Evolutionary conservation across 805 yeast genomes (phyloP).

Genomic region (Ogataea ramenticola): DNA sequence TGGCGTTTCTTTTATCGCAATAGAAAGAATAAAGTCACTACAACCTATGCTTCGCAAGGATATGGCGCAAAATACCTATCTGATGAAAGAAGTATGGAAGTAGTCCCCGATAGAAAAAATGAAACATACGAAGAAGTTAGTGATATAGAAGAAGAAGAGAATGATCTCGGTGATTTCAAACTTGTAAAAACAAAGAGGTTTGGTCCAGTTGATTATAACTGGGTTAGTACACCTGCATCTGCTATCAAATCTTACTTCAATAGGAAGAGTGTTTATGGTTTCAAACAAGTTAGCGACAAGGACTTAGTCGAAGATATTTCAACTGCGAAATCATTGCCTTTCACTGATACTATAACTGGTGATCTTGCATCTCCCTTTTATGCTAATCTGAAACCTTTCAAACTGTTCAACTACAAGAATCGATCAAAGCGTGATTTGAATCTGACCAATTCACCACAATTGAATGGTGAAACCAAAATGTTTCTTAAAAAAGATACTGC

Average conservation of each 20-base stretch:
- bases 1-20: constrained; percentile 5
- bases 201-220: constrained; percentile 15
- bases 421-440: background rate
- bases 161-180: background rate
- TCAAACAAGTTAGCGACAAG: background rate
- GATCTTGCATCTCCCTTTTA: background rate
- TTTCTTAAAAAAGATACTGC: background rate
- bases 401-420: constrained; percentile 4
- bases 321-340: background rate
- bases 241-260: constrained; percentile 11
- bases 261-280: constrained; percentile 11
- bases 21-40: background rate
- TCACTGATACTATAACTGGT: background rate
- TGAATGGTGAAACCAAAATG: background rate
- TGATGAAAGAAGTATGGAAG: too few species aligned
- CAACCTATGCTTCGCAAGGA: too few species aligned
- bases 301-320: background rate
- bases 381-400: constrained; percentile 11
- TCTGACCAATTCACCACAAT: background rate
- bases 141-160: background rate
- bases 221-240: constrained; percentile 12
- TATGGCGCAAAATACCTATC: too few species aligned
- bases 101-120: too few species aligned
- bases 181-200: constrained; percentile 2
- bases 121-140: too few species aligned